Evolutionary conservation across 768 basidiomycete species (phyloP).

Genomic region (Tubosaeta sp.): DNA sequence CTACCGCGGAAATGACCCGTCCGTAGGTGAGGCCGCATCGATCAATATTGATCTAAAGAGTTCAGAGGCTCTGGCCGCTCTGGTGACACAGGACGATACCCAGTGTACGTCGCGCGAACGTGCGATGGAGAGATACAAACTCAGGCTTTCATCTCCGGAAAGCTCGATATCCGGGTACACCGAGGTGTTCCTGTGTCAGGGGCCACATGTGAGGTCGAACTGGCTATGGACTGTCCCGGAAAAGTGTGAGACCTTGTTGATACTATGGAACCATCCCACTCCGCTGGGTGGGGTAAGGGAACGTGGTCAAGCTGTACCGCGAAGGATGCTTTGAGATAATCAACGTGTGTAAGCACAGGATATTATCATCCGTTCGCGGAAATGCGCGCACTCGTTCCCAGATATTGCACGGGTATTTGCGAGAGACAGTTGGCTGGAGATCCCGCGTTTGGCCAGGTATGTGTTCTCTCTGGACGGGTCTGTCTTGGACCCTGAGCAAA

Average conservation of each 20-base stretch:
- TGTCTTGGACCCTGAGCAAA: neutral
- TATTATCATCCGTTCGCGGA: constrained; percentile 10
- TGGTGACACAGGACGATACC: constrained; percentile 7
- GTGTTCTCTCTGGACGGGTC: constrained; percentile 4
- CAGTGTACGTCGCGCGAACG: constrained; percentile 21
- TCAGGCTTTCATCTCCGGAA: constrained; percentile 25
- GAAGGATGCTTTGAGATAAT: constrained; percentile 14
- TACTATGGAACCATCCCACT: constrained; percentile 12
- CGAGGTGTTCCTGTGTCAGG: constrained; percentile 28
- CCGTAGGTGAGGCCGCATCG: constrained; percentile 11
- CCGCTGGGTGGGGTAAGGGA: constrained; percentile 6
- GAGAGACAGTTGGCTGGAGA: constrained; percentile 9
- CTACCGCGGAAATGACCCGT: constrained; percentile 24
- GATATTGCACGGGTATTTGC: constrained; percentile 8
- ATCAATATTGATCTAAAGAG: constrained; percentile 15
- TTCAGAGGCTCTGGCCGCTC: constrained; percentile 9
- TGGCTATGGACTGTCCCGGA: constrained; percentile 22
- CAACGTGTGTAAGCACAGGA: constrained; percentile 5
- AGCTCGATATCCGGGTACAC: constrained; percentile 21
- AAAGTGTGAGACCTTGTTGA: constrained; percentile 3
- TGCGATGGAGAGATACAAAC: constrained; percentile 21
- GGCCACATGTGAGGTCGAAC: constrained; percentile 15
- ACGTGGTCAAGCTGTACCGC: constrained; percentile 10
- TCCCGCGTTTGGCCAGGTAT: constrained; percentile 4
- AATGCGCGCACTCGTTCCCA: constrained; percentile 11